phyloP scores from a whole-genome alignment of 2,329 filamentous ascomycete genomes.

The Hypoxylon sp. region DNA sequence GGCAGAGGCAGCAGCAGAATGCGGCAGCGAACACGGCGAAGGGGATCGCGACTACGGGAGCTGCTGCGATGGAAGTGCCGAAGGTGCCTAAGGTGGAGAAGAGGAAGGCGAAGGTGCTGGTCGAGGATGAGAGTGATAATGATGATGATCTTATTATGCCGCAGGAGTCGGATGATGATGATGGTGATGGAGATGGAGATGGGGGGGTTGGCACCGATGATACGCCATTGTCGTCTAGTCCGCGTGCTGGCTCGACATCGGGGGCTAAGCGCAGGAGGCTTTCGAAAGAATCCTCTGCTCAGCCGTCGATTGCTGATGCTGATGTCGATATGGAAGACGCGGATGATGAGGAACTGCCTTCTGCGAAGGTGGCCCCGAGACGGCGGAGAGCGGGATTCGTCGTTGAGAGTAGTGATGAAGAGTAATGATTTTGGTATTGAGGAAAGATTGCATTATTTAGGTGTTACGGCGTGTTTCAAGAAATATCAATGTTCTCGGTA shows the following conservation, averaged over 20 bases:
- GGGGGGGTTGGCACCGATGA: conserved; percentile 51
- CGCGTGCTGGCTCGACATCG: conserved; percentile 47
- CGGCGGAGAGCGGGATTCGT: conserved; percentile 68
- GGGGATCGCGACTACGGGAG: conserved; percentile 28
- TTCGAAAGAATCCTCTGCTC: conserved; percentile 45
- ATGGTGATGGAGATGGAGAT: conserved; percentile 52
- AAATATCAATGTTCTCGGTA: not conserved
- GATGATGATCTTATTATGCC: conserved; percentile 51
- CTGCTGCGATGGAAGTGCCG: conserved; percentile 25
- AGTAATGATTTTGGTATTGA: conserved; percentile 52
- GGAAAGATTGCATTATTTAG: conserved; percentile 41
- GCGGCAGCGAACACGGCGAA: conserved; percentile 52
- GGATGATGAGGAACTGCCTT: conserved; percentile 42
- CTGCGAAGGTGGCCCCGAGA: conserved; percentile 56
- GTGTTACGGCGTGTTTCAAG: conserved; percentile 34
- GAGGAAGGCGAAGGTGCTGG: conserved; percentile 51
- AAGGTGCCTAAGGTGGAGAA: conserved; percentile 50
- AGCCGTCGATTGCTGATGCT: conserved; percentile 49
- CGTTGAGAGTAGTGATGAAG: conserved; percentile 73
- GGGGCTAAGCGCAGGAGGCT: conserved; percentile 52
- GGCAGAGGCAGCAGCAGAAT: conserved; percentile 67
- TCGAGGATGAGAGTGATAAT: conserved; percentile 54
- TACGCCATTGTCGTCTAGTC: conserved; percentile 60
- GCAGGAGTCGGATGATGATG: conserved; percentile 43
- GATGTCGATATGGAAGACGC: conserved; percentile 58